Base-by-base conservation (phyloP, 345 rosid genomes). In the Pistacia vera region DNA sequence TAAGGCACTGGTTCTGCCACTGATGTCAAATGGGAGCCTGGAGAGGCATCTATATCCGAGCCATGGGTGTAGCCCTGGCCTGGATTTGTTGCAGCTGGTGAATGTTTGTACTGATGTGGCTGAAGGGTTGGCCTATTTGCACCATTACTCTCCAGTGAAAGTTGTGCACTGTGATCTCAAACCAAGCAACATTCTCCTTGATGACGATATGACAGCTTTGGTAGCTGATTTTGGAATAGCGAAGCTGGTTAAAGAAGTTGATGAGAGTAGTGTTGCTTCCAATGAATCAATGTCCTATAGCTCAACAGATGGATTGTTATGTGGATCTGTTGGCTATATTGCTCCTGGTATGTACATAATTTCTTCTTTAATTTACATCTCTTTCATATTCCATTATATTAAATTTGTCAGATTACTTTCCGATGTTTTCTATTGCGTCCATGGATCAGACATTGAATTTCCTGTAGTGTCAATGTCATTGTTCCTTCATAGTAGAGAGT, bases 161-260 rank as follows among this genome's bases (percentile, higher is more conserved):
- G 97, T 96, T 17, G 90, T 93, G 77, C 99, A 96, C 71, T 96
- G 99, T 74, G 99, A 96, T 83, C 92, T 96, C 16, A 96, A 96
- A 78, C 99, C 98, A 0, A 92, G 97, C 87, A 96, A 93, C 60
- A 90, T 96, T 74, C 97, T 96, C 74, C 98, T 92, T 14, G 98
- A 96, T 38, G 86, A 91, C 9, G 92, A 92, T 64, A 83, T 96
- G 92, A 96, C 94, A 1, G 98, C 98, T 77, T 70, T 96, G 79
- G 93, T 96, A 30, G 82, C 98, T 1, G 98, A 96, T 86, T 95
- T 96, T 16, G 99, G 98, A 46, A 96, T 96, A 11, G 75, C 98
- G 48, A 93, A 85, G 71, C 69, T 93, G 79, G 81, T 92, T 56
- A 85, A 84, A 83, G 85, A 83, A 13, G 51, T 65, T 17, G 93